Conservation (phyloP, 345 rosid species). For the Linum lewisii region DNA sequence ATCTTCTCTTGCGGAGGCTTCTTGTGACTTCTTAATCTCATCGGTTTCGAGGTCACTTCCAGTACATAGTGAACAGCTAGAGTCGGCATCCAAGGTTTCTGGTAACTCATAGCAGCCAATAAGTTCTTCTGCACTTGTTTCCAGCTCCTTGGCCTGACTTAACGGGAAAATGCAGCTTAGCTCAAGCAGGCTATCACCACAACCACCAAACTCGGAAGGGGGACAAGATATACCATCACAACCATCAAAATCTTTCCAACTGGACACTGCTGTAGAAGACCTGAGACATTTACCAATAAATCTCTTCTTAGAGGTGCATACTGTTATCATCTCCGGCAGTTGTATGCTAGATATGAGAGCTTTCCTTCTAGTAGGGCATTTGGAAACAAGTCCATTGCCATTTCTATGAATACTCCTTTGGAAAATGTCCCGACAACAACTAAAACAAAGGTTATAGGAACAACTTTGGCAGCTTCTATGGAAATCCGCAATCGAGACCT, state of each 20-base stretch:
- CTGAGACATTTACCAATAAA: conserved; percentile 17
- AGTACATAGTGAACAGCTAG: conserved; percentile 55
- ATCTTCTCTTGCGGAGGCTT: conserved; percentile 55
- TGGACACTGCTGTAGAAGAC: too few species aligned
- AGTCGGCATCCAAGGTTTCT: conserved; percentile 47
- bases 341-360: conserved; percentile 17
- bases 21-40: conserved; percentile 42
- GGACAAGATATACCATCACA: conserved; percentile 39
- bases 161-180: conserved; percentile 43
- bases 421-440: conserved; percentile 44
- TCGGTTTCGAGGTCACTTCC: conserved; percentile 35
- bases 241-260: conserved; percentile 24
- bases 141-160: conserved; percentile 61
- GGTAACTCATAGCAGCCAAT: conserved; percentile 82
- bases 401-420: conserved; percentile 35
- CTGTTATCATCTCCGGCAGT: conserved; percentile 23
- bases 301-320: conserved; percentile 15
- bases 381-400: conserved; percentile 25
- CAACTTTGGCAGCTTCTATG: conserved; percentile 66
- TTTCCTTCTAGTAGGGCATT: conserved; percentile 29
- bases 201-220: conserved; percentile 47
- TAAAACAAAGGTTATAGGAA: conserved; percentile 51
- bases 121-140: conserved; percentile 73
- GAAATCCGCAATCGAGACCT: conserved; percentile 44
- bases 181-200: conserved; percentile 42